Percentiles rank a stretch among this genome's conserved stretches.
Evolutionary conservation across 257 asterid genomes (phyloP).

Genomic region (Petunia axillaris): DNA sequence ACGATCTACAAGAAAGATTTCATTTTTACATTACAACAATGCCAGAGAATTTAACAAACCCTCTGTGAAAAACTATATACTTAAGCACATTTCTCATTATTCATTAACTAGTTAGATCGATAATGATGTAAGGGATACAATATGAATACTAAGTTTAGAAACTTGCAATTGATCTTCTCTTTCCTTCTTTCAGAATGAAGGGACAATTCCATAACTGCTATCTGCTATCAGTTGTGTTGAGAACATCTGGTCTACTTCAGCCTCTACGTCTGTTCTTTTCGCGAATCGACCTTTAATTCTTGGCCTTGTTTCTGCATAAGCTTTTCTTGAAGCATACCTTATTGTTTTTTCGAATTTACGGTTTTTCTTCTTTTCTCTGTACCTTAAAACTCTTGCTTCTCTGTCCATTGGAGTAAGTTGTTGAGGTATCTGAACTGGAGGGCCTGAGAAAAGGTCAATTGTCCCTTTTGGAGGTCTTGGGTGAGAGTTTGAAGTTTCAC

Average conservation of each 20-base stretch:
- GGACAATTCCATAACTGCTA: slow-evolving; percentile 62
- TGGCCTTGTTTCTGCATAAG: slow-evolving; percentile 87
- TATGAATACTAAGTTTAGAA: background rate
- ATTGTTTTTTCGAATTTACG: slow-evolving; percentile 84
- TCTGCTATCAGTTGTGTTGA: slow-evolving; percentile 50
- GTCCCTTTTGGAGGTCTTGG: slow-evolving; percentile 62
- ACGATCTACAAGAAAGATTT: slow-evolving; percentile 2
- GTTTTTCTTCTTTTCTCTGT: slow-evolving; percentile 82
- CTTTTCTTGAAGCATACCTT: slow-evolving; percentile 84
- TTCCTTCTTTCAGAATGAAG: slow-evolving; percentile 41
- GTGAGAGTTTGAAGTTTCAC: slow-evolving; percentile 54
- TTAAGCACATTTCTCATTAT: slow-evolving; percentile 20
- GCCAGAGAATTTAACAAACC: slow-evolving; percentile 19
- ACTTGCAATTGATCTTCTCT: background rate
- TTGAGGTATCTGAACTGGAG: slow-evolving; percentile 46
- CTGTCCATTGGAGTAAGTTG: slow-evolving; percentile 68
- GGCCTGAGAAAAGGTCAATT: slow-evolving; percentile 58
- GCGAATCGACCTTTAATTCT: slow-evolving; percentile 87
- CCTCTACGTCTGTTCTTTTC: slow-evolving; percentile 52
- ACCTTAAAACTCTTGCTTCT: slow-evolving; percentile 79
- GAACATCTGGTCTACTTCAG: slow-evolving; percentile 61
- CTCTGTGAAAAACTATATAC: slow-evolving; percentile 1
- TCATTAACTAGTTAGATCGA: slow-evolving; percentile 26
- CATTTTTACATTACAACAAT: slow-evolving; percentile 24
- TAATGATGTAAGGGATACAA: slow-evolving; percentile 21